Percentiles rank a stretch among this genome's conserved stretches.
phyloP scores from a whole-genome alignment of 371 early-diverging fungal species.

The Rhizopus sp. region DNA sequence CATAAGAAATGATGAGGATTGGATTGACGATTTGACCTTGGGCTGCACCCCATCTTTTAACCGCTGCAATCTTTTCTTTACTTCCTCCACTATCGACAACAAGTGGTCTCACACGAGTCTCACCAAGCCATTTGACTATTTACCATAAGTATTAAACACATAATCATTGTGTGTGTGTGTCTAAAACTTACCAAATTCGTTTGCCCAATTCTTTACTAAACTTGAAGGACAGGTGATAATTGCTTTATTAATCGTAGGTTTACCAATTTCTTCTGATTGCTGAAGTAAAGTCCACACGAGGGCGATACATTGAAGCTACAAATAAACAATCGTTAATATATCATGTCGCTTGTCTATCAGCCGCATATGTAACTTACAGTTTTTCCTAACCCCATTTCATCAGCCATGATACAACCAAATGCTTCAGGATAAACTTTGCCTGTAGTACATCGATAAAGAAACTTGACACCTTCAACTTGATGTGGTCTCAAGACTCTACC shows the following conservation, averaged over 20 bases:
- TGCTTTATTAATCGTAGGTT: constrained; percentile 91
- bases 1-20: constrained; percentile 95
- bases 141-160: not conserved
- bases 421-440: constrained; percentile 68
- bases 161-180: not conserved
- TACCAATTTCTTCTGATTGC: constrained; percentile 86
- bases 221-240: constrained; percentile 85
- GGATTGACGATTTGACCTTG: constrained; percentile 84
- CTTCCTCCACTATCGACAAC: constrained; percentile 87
- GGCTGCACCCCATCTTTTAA: constrained; percentile 79
- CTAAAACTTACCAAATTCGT: constrained; percentile 64
- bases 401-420: constrained; percentile 95
- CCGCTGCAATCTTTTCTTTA: constrained; percentile 80
- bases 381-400: constrained; percentile 98
- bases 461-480: constrained; percentile 90
- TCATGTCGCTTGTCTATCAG: not conserved
- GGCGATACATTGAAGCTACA: constrained; percentile 83
- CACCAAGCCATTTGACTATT: constrained; percentile 90
- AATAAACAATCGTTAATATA: not conserved
- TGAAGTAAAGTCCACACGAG: constrained; percentile 93
- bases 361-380: constrained; percentile 65
- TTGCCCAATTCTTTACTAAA: constrained; percentile 87
- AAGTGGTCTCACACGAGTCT: constrained; percentile 75
- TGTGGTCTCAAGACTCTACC: constrained; percentile 90
- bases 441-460: constrained; percentile 91